Evolutionary conservation across 257 asterid genomes (phyloP).

Genomic region (Ilex asprella): DNA sequence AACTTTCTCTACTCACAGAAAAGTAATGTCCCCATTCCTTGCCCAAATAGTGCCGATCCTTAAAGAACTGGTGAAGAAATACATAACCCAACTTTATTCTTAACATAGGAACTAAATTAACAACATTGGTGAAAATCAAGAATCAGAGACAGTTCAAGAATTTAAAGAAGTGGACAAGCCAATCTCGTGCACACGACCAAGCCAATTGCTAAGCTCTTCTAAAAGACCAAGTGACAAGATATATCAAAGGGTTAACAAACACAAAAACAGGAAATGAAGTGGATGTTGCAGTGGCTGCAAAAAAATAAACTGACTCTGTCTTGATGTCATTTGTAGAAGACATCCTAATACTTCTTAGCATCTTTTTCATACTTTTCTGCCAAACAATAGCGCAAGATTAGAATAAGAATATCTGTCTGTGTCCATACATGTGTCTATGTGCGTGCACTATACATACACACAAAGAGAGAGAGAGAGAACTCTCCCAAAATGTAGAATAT

Average conservation of each 20-base stretch:
- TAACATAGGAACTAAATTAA: no score
- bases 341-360: slow-evolving; percentile 94
- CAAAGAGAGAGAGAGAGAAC: slow-evolving; percentile 30
- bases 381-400: slow-evolving; percentile 9
- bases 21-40: slow-evolving; percentile 97
- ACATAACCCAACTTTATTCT: slow-evolving; percentile 6
- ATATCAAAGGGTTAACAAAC: slow-evolving; percentile 4
- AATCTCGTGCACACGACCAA: slow-evolving; percentile 2
- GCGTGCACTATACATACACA: neutral
- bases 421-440: neutral
- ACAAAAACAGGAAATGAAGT: no score
- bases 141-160: neutral
- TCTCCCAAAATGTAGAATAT: slow-evolving; percentile 80
- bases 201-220: neutral
- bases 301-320: slow-evolving; percentile 55
- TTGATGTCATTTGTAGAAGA: slow-evolving; percentile 88
- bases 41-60: slow-evolving; percentile 93
- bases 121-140: no score
- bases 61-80: slow-evolving; percentile 58
- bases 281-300: neutral
- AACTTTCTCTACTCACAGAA: slow-evolving; percentile 48
- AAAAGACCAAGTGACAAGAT: neutral
- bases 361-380: slow-evolving; percentile 88
- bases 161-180: slow-evolving; percentile 4
- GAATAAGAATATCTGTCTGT: neutral